Evolutionary conservation across 352 stramenopile species (phyloP), one percentile per base, ranked within the genome.

Genomic region (Pythium biforme): DNA sequence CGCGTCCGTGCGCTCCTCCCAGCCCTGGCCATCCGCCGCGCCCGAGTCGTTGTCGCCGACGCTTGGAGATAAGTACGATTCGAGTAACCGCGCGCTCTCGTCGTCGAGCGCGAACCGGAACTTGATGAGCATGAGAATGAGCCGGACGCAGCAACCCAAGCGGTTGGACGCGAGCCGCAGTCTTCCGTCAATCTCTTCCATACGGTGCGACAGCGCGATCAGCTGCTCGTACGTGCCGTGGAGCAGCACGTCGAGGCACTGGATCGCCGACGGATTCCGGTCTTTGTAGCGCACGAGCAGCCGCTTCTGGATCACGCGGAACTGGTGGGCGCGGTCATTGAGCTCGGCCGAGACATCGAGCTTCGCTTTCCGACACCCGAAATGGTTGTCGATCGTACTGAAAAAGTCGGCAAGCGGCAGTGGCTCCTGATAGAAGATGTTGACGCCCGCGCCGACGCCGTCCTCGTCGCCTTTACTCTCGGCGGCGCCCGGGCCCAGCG

Each of bases 211-310:
- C 29, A 94, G 69, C 14, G 76, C 66, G 22, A 96, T 70, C 20
- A 97, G 70, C 51, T 95, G 79, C 25, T 90, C 75, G 66, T 96
- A 94, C 50, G 90, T 96, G 31, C 85, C 87, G 53, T 95, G 75
- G 29, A 96, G 74, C 43, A 97, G 71, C 41, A 90, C 71, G 54
- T 97, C 90, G 10, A 97, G 63, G 25, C 75, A 88, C 27, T 92
- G 76, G 22, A 97, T 70, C 12, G 88, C 68, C 15, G 87, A 73
- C 0, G 90, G 89, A 63, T 88, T 96, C 22, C 86, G 77, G 68
- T 97, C 86, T 64, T 95, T 96, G 75, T 94, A 97, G 29, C 89
- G 85, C 39, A 95, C 84, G 4, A 97, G 70, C 31, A 97, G 65
- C 3, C 89, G 86, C 70, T 97, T 97, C 60, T 97, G 80, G 31